phyloP scores from a whole-genome alignment of 176 grass and related monocot species.

The Zea luxurians region DNA sequence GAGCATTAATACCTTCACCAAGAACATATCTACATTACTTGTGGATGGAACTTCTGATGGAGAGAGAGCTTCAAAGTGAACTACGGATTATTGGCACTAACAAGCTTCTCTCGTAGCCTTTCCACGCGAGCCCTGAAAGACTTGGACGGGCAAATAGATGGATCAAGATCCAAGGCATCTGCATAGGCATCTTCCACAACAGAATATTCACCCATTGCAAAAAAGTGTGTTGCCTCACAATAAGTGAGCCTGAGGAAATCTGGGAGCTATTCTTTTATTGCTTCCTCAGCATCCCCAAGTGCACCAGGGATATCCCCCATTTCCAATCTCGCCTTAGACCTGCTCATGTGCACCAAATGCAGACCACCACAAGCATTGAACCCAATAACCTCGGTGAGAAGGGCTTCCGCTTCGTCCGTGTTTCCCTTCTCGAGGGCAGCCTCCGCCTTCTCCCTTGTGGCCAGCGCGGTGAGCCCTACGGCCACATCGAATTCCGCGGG shows the following conservation, averaged over 20 bases:
- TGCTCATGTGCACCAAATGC: no score
- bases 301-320: conserved; percentile 46
- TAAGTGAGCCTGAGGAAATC: conserved; percentile 71
- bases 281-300: conserved; percentile 64
- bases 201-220: conserved; percentile 59
- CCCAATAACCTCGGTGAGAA: no score
- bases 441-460: no score
- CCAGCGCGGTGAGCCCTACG: no score
- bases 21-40: conserved; percentile 11
- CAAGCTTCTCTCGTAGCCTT: conserved; percentile 65
- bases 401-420: no score
- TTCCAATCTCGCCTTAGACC: conserved; percentile 68
- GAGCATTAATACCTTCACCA: no score
- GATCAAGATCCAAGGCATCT: conserved; percentile 70
- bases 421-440: no score
- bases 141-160: conserved; percentile 65
- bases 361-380: no score
- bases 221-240: conserved; percentile 60
- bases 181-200: conserved; percentile 63
- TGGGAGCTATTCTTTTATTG: conserved; percentile 59
- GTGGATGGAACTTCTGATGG: conserved; percentile 6
- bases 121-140: conserved; percentile 87
- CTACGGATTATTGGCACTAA: conserved; percentile 40
- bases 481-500: no score
- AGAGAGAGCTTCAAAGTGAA: background rate